Conservation (phyloP, 2,329 filamentous ascomycete genomes). For the Exophiala sideris region DNA sequence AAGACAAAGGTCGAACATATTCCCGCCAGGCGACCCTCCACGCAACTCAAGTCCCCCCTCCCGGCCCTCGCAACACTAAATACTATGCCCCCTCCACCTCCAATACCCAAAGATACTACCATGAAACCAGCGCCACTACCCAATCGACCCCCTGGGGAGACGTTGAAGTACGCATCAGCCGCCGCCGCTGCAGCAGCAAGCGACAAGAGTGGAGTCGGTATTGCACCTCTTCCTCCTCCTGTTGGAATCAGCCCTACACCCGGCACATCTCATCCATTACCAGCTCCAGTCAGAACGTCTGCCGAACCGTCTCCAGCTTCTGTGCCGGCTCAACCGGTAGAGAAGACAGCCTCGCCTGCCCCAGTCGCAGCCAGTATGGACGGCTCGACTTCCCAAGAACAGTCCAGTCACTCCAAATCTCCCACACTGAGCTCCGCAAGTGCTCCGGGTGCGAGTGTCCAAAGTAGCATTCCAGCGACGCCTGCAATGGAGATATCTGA, state of each 20-base stretch:
- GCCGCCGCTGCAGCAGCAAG: slow-evolving; percentile 88
- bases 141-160: slow-evolving; percentile 79
- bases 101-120: slow-evolving; percentile 51
- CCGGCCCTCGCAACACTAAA: slow-evolving; percentile 84
- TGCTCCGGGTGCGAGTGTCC: slow-evolving; percentile 40
- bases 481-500: slow-evolving; percentile 48
- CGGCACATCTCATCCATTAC: slow-evolving; percentile 40
- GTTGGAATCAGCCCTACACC: slow-evolving; percentile 60
- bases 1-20: slow-evolving; percentile 58
- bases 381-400: slow-evolving; percentile 35
- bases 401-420: slow-evolving; percentile 46
- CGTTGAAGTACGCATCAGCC: slow-evolving; percentile 93
- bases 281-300: slow-evolving; percentile 50
- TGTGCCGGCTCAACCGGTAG: slow-evolving; percentile 47
- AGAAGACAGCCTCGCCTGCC: slow-evolving; percentile 38
- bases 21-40: slow-evolving; percentile 68
- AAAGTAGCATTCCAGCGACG: slow-evolving; percentile 44
- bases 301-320: slow-evolving; percentile 58
- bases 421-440: slow-evolving; percentile 48
- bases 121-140: slow-evolving; percentile 95
- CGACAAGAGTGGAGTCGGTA: slow-evolving; percentile 84
- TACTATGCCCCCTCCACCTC: slow-evolving; percentile 44
- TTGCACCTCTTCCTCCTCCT: slow-evolving; percentile 87
- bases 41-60: slow-evolving; percentile 88
- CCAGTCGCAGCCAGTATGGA: slow-evolving; percentile 37